Evolutionary conservation across 2,329 filamentous ascomycete species (phyloP).

Genomic region (Diaporthe velutina): DNA sequence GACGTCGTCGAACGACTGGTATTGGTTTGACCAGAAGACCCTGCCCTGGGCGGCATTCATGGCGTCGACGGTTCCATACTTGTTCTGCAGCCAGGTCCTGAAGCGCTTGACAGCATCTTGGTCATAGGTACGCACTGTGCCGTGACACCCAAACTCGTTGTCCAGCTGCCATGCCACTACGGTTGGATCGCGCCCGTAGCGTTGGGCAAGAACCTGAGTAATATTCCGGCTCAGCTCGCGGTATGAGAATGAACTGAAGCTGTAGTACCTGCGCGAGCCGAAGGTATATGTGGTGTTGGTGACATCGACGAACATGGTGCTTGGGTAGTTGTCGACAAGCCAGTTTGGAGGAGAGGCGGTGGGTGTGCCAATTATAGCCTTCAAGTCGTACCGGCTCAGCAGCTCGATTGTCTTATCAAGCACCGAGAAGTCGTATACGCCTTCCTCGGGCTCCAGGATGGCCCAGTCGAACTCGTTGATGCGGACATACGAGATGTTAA

Average conservation of each 20-base stretch:
- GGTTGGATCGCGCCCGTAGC: constrained; percentile 41
- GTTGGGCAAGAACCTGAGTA: constrained; percentile 41
- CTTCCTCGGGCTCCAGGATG: constrained; percentile 41
- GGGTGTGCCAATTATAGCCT: constrained; percentile 44
- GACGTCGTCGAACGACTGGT: constrained; percentile 42
- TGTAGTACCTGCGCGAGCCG: constrained; percentile 43
- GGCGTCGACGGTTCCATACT: constrained; percentile 42
- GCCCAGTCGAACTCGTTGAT: constrained; percentile 45
- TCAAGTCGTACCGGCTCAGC: constrained; percentile 39
- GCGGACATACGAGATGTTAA: constrained; percentile 43
- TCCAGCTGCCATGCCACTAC: constrained; percentile 44
- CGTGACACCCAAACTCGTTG: constrained; percentile 45
- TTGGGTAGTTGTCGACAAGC: constrained; percentile 41
- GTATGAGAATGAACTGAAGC: constrained; percentile 44
- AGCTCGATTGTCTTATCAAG: constrained; percentile 42
- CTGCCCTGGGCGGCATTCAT: constrained; percentile 43
- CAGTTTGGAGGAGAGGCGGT: constrained; percentile 43
- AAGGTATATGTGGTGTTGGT: constrained; percentile 43
- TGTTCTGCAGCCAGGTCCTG: constrained; percentile 42
- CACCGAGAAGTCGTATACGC: constrained; percentile 42
- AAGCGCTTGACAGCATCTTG: constrained; percentile 41
- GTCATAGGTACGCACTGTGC: constrained; percentile 42
- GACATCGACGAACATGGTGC: constrained; percentile 42
- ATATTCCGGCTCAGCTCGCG: constrained; percentile 43
- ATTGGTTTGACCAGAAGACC: constrained; percentile 44